Evolutionary conservation across 2,329 filamentous ascomycete genomes (phyloP), one percentile per base, ranked within the genome.

Genomic region (Phaeosphaeria sp.): DNA sequence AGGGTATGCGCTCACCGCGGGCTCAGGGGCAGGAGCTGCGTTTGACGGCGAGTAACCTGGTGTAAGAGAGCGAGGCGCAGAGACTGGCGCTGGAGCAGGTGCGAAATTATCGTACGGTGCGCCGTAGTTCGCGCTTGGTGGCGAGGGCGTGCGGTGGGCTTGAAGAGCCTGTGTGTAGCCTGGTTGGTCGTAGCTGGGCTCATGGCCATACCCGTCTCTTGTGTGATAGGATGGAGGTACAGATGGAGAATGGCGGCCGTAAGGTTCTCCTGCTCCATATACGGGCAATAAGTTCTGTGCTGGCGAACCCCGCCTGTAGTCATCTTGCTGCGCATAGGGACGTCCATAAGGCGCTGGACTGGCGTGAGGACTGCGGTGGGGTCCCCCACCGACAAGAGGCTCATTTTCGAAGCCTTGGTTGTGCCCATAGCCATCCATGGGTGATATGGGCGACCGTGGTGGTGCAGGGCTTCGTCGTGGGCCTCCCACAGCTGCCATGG

Each of bases 391-490:
- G 5, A 60, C 63, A 13, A 68, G 60, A 7, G 64, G 56, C 42
- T 69, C 62, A 41, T 70, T 71, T 36, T 72, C 69, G 43, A 70
- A 71, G 15, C 58, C 60, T 33, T 60, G 55, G n/a, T 67, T 61
- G 52, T 68, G 72, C 20, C 67, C 68, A 46, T 74, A 72, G 41
- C 56, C 56, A 39, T 72, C 67, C 11, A 62, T 55, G 9, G 66
- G 65, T 1, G 66, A 67, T 10, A 73, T 59, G 18, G 70, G 72
- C 30, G 71, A 75, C 59, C 67, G 69, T 56, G 59, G 69, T 54
- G 64, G 57, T 57, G 56, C 72, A 55, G 71, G 71, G 41, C 68
- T 69, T 33, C 62, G 59, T 43, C 71, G 54, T 43, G 57, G 55
- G 2, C 66, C 70, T 65, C 60, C 63, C 2, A 62, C 69, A 61